A percentile compares a stretch with the other conserved stretches of the same genome.
These are phyloP conservation scores for Populus tomentosa DNA, from an alignment of 441 rosid species.

Conservation along the genomic window DNA sequence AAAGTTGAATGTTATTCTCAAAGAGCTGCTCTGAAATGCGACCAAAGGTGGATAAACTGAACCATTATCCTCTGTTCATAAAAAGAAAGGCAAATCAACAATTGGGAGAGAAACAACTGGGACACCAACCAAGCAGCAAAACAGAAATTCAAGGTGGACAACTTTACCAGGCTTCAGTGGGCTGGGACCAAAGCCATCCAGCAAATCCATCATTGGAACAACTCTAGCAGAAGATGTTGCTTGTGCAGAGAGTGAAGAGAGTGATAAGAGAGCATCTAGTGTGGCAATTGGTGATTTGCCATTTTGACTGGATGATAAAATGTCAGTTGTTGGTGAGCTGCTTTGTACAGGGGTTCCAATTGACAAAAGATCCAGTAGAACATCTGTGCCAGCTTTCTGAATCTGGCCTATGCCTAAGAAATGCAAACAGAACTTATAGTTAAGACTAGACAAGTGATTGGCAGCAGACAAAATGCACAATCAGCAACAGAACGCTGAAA, in stretches of 20 bases:
- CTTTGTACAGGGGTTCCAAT: constrained; percentile 67
- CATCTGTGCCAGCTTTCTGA: constrained; percentile 73
- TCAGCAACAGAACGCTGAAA: background rate
- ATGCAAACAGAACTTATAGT: constrained; percentile 1
- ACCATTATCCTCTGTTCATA: constrained; percentile 68
- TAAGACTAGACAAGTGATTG: constrained; percentile 8
- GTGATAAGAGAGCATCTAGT: constrained; percentile 48
- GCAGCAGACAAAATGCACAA: background rate
- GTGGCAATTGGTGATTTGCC: constrained; percentile 33
- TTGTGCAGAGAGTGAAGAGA: constrained; percentile 32
- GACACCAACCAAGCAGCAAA: constrained; percentile 7
- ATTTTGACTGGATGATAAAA: constrained; percentile 47
- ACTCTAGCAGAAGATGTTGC: constrained; percentile 42
- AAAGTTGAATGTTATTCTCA: constrained; percentile 39
- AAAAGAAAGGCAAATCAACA: constrained; percentile 17
- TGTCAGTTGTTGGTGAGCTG: constrained; percentile 48
- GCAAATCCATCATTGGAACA: constrained; percentile 68
- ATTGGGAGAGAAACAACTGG: background rate
- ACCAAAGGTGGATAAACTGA: constrained; percentile 67
- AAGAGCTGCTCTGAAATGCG: constrained; percentile 82
- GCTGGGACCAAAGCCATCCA: constrained; percentile 74
- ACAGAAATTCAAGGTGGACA: constrained; percentile 13
- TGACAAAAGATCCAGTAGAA: constrained; percentile 81
- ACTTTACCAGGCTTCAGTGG: constrained; percentile 57
- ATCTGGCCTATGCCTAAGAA: constrained; percentile 53